Base-by-base conservation (phyloP, 371 early-diverging fungal species). In the Mucor racemosus region DNA sequence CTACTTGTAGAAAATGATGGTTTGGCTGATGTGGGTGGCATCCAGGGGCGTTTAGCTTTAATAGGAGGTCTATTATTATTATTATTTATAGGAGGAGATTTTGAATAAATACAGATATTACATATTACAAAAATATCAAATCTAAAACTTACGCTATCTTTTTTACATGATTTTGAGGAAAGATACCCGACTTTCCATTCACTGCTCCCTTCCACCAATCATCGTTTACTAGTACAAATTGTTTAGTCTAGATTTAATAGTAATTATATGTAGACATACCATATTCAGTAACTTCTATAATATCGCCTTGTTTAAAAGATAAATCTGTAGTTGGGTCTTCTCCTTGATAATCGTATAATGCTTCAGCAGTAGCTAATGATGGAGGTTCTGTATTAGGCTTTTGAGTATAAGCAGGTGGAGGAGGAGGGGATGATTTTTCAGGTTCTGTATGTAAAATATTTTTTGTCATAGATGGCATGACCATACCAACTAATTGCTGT, bases 131-230 rank as follows among this genome's bases (percentile, higher is more conserved):
- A 31, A 38, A 31, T 31, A 53, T 53, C 9, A 46, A 9, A 53
- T 35, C 38, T 40, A 35, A 19, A 44, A 48, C 71, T 73, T 77
- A 77, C 76, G 70, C 40, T 60, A 77, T 59, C 36, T 77, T 79
- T 33, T 78, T 69, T 50, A 84, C 84, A 67, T 84, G 80, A 46
- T 81, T 84, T 57, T 79, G 78, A 44, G 84, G 84, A 69, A 84
- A 84, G 39, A 84, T 81, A 44, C 84, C 84, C 0, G 78, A 60
- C 41, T 74, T 74, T 8, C 79, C 81, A 54, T 81, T 62, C 9
- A 81, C 62, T 46, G 68, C 67, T 35, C 84, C 81, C 60, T 78
- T 74, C 79, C 79, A 84, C 81, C 84, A 84, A 60, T 84, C 84
- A 64, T 79, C 73, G 48, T 84, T 84, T 46, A 84, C 84, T 81